Base-by-base conservation (phyloP, 1,139 yeast species). In the Martiniozyma asiatica region DNA sequence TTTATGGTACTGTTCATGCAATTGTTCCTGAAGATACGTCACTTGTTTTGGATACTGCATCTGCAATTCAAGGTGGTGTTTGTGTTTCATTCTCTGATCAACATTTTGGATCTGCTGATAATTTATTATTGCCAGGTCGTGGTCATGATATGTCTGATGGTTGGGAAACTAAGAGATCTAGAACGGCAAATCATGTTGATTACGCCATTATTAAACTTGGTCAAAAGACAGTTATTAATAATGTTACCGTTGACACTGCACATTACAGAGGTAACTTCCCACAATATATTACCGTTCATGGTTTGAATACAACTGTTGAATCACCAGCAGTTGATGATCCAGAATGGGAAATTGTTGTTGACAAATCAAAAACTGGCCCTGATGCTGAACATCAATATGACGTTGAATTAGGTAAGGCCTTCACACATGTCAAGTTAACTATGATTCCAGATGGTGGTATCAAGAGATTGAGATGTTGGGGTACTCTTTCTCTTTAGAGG, bases 131-230 rank as follows among this genome's bases (percentile, higher is more conserved):
- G 35, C 95, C 96, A 4, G 97, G 97, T 8, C 71, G 96, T 39
- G 98, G 98, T 28, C 71, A 66, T 44, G 95, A 87, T 55, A 87
- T 89, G 97, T 74, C 93, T 28, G 96, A 89, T 49, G 98, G 98
- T 11, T 87, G 97, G 97, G 97, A 87, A 55, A 87, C 97, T n/a
- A 72, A 72, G 43, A 71, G 97, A 51, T 82, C 95, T 1, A 68
- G 97, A 53, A 65, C 60, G 13, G 68, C 75, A 4, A 87, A 82
- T 24, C 97, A 87, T 53, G 73, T 68, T 23, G 97, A 87, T 60
- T 87, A 96, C 95, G 94, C 73, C 3, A 66, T 81, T 31, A 67
- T 87, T 35, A 70, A 76, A 45, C 66, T 87, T 34, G 96, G 95
- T 14, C 70, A 77, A 18, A 57, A 61, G 16, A 59, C 79, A 6